Base-by-base conservation (phyloP, 1,284 basidiomycete genomes). In the Marasmius sp. region DNA sequence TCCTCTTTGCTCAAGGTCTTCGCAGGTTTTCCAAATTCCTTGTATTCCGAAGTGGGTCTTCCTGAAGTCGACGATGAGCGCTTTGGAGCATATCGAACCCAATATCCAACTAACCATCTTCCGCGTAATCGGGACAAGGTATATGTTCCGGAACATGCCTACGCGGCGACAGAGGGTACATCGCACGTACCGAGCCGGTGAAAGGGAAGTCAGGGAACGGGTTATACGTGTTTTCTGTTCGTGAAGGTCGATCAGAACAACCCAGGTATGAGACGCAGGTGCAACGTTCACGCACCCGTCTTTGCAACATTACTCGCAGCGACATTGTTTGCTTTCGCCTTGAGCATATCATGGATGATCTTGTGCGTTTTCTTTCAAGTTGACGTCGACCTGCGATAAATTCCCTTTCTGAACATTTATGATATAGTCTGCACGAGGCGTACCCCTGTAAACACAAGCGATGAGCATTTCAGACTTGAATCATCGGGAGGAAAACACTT, bases 111-210 rank as follows among this genome's bases (percentile, higher is more conserved):
- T 77, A 2, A 91, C 92, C 88, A 69, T 87, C 82, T 68, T 83
- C 80, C 52, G 87, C 89, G 74, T 94, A 94, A 67, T 95, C 93
- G 9, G 93, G 93, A 58, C 83, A 79, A n/a, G 79, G 81, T 66
- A 95, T 94, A 67, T 91, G 85, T 27, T 81, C 83, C 8, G 93
- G 93, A 3, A 95, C 85, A 12, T 70, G 70, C 48, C 93, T 88
- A 64, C 76, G 85, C 14, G 88, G 80, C 16, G 91, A 89, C 47
- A 92, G 79, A 45, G 93, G 93, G 74, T 94, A 93, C 50, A 83
- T 79, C 1, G 93, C 91, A 59, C 88, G 84, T 59, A 94, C 56
- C 1, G 82, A 67, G 18, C 93, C 93, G 38, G 92, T 87, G 74
- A 84, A 95, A 5, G 72, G 69, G 72, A 81, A 90, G 66, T 76